These are phyloP conservation scores for Solanum chilense DNA, from an alignment of 257 asterid genomes.

Conservation along the genomic window DNA sequence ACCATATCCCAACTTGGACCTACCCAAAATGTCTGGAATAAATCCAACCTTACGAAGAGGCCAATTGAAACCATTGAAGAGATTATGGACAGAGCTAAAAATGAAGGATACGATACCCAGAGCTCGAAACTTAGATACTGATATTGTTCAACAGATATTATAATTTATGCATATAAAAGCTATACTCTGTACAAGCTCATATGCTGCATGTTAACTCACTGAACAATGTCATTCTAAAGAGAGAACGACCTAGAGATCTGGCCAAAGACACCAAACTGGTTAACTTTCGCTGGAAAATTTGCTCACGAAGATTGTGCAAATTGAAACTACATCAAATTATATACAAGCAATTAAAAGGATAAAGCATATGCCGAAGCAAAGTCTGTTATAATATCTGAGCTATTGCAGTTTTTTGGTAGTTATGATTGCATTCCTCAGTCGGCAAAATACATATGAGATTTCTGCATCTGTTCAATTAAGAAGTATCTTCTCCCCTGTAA, in stretches of 20 bases:
- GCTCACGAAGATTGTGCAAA: neutral
- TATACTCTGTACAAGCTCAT: neutral
- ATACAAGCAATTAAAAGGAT: neutral
- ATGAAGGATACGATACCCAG: neutral
- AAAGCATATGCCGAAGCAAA: neutral
- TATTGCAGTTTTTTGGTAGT: neutral
- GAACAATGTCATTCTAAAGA: neutral
- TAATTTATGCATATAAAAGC: neutral
- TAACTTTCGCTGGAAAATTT: neutral
- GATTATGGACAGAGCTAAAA: neutral
- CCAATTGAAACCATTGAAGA: neutral
- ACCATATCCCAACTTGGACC: neutral
- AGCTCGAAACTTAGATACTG: neutral
- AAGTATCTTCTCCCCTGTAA: neutral
- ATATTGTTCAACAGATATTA: neutral
- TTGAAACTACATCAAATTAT: neutral
- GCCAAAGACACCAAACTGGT: neutral
- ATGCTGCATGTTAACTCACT: neutral
- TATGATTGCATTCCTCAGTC: neutral
- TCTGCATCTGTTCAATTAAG: neutral
- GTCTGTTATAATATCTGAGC: neutral
- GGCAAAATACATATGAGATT: neutral
- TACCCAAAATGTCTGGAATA: neutral
- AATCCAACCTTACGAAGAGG: neutral
- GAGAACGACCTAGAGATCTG: neutral